These are phyloP conservation scores for Aspergillus quadricinctus DNA, from an alignment of 2,329 filamentous ascomycete genomes.

Conservation along the genomic window DNA sequence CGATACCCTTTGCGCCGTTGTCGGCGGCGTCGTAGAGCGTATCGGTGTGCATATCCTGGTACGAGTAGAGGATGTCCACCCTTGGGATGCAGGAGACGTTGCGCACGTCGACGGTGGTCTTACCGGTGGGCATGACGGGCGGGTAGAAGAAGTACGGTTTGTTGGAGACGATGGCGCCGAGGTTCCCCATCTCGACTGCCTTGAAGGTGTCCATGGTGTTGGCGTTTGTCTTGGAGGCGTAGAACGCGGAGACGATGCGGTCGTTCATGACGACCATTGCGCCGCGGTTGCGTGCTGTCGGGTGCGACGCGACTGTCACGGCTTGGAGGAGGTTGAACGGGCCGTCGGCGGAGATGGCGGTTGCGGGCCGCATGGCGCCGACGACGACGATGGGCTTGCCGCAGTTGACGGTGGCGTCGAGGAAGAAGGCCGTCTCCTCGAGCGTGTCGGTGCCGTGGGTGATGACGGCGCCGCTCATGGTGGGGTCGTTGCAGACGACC, in stretches of 20 bases:
- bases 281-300: constrained; percentile 48
- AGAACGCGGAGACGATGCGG: constrained; percentile 56
- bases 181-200: constrained; percentile 52
- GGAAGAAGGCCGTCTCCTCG: constrained; percentile 61
- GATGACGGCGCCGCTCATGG: constrained; percentile 35
- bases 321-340: constrained; percentile 60
- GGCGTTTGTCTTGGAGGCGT: constrained; percentile 59
- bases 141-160: constrained; percentile 58
- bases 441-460: constrained; percentile 64
- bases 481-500: constrained; percentile 19
- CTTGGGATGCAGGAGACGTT: constrained; percentile 18
- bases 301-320: constrained; percentile 51
- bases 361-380: constrained; percentile 61
- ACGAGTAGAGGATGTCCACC: constrained; percentile 25
- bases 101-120: constrained; percentile 20
- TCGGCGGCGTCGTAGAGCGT: constrained; percentile 17
- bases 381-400: constrained; percentile 58
- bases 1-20: constrained; percentile 22
- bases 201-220: constrained; percentile 62
- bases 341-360: constrained; percentile 59
- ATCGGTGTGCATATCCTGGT: constrained; percentile 24
- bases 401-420: constrained; percentile 54
- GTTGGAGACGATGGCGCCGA: constrained; percentile 57
- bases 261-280: constrained; percentile 60
- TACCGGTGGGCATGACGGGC: constrained; percentile 47